phyloP scores from a whole-genome alignment of 768 basidiomycete genomes.

The Crepidotus variabilis region DNA sequence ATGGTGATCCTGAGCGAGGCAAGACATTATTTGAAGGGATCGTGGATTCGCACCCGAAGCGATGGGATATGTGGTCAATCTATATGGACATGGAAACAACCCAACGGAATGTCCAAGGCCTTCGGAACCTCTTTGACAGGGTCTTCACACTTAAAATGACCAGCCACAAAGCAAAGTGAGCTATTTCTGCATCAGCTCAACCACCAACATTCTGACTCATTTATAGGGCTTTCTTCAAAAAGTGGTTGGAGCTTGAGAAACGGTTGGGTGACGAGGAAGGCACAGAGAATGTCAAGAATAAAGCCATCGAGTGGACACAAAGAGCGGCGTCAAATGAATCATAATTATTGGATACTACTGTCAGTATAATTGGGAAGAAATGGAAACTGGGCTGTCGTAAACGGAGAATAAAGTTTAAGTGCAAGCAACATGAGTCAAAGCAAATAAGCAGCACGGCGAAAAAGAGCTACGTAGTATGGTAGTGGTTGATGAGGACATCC shows the following conservation, averaged over 20 bases:
- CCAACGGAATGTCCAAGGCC: conserved; percentile 71
- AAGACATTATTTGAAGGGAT: conserved; percentile 97
- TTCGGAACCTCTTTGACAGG: conserved; percentile 87
- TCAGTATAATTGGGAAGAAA: conserved; percentile 18
- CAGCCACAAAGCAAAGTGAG: conserved; percentile 92
- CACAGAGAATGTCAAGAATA: conserved; percentile 74
- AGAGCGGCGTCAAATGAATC: conserved; percentile 31
- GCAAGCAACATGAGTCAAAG: conserved; percentile 2
- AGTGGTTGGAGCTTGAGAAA: conserved; percentile 89
- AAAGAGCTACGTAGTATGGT: conserved; percentile 6
- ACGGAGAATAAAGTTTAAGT: conserved; percentile 1
- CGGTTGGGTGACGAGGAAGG: conserved; percentile 86
- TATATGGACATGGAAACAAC: conserved; percentile 96
- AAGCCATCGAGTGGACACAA: conserved; percentile 90
- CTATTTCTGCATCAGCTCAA: conserved; percentile 12
- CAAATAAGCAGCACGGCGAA: conserved; percentile 5
- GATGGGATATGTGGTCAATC: conserved; percentile 92
- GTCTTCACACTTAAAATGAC: conserved; percentile 85
- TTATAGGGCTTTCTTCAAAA: conserved; percentile 89
- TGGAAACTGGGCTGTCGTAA: conserved; percentile 10
- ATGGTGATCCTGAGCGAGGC: conserved; percentile 91
- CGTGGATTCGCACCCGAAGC: conserved; percentile 91
- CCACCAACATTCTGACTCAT: conserved; percentile 10
- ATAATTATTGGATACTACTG: conserved; percentile 20
- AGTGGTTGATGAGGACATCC: conserved; percentile 35